A percentile compares a stretch with the other conserved stretches of the same genome.
phyloP scores from a whole-genome alignment of 768 basidiomycete species.

The Mrakia frigida region DNA sequence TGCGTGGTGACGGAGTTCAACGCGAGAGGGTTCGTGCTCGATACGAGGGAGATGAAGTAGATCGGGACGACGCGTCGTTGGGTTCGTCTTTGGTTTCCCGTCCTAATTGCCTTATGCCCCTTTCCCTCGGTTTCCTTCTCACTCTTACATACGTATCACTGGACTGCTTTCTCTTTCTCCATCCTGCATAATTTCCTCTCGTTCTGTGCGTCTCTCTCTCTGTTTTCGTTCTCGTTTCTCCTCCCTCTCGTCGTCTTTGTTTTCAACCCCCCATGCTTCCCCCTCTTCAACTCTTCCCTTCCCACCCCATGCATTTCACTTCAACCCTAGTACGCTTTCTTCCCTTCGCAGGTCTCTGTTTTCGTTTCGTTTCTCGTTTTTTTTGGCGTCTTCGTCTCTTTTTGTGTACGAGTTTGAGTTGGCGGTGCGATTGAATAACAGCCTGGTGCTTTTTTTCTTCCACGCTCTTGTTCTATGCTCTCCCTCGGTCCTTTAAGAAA shows the following conservation, averaged over 20 bases:
- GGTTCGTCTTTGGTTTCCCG: neutral
- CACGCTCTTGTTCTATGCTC: too few relatives aligned
- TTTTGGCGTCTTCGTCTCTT: neutral
- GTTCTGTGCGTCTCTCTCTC: neutral
- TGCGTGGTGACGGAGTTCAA: neutral
- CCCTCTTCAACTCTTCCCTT: neutral
- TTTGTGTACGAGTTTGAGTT: too few relatives aligned
- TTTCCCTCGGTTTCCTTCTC: too few relatives aligned
- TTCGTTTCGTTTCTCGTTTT: neutral
- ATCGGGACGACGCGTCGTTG: neutral
- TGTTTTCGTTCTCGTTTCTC: neutral
- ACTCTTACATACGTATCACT: too few relatives aligned
- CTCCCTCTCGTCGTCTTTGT: neutral
- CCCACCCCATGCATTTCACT: neutral
- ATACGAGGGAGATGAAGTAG: conserved; percentile 1
- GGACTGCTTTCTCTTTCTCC: too few relatives aligned
- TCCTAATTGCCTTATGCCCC: too few relatives aligned
- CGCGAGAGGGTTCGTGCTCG: neutral
- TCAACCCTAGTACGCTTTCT: neutral
- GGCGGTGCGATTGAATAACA: too few relatives aligned
- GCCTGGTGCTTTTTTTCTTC: too few relatives aligned
- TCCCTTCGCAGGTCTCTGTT: neutral
- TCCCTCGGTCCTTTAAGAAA: too few relatives aligned
- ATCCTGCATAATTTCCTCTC: neutral
- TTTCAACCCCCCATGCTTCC: neutral